Evolutionary conservation across 768 basidiomycete genomes (phyloP).

Genomic region (Phaeotremella skinneri): DNA sequence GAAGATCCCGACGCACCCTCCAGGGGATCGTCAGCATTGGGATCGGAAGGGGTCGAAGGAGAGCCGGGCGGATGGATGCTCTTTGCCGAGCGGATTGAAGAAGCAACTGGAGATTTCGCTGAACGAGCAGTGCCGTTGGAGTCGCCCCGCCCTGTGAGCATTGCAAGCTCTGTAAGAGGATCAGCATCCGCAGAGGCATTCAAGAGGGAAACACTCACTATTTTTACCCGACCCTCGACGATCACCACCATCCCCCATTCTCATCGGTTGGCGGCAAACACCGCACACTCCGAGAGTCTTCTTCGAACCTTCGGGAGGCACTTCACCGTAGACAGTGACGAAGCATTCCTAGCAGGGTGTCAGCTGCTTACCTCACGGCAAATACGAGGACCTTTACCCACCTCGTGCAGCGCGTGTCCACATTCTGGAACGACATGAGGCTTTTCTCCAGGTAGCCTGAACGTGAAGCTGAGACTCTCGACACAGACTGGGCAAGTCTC

Average conservation of each 20-base stretch:
- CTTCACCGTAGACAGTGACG: slow-evolving; percentile 90
- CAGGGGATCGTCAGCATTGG: slow-evolving; percentile 80
- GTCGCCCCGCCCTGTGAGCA: slow-evolving; percentile 70
- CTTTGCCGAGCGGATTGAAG: slow-evolving; percentile 34
- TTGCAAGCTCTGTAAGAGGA: slow-evolving; percentile 71
- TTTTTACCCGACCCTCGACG: slow-evolving; percentile 65
- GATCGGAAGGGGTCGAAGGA: slow-evolving; percentile 55
- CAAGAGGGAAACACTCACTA: slow-evolving; percentile 60
- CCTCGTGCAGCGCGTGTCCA: slow-evolving; percentile 96
- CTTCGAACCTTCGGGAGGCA: slow-evolving; percentile 62
- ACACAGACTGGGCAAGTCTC: slow-evolving; percentile 95
- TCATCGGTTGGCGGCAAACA: slow-evolving; percentile 95
- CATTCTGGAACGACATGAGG: slow-evolving; percentile 97
- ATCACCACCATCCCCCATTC: slow-evolving; percentile 80
- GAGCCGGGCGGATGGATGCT: slow-evolving; percentile 14
- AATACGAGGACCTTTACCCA: slow-evolving; percentile 19
- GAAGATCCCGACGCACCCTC: slow-evolving; percentile 57
- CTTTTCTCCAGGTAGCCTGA: slow-evolving; percentile 91
- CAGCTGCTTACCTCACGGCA: slow-evolving; percentile 1
- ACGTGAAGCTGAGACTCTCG: slow-evolving; percentile 88
- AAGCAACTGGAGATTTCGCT: slow-evolving; percentile 33
- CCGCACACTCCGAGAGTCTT: slow-evolving; percentile 87
- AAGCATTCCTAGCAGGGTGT: slow-evolving; percentile 75
- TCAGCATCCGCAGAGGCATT: not conserved
- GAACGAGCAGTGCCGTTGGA: slow-evolving; percentile 52